A percentile compares a stretch with the other conserved stretches of the same genome.
These are phyloP conservation scores for Aspergillus incahuasiensis DNA, from an alignment of 495 filamentous ascomycete species.

Conservation along the genomic window DNA sequence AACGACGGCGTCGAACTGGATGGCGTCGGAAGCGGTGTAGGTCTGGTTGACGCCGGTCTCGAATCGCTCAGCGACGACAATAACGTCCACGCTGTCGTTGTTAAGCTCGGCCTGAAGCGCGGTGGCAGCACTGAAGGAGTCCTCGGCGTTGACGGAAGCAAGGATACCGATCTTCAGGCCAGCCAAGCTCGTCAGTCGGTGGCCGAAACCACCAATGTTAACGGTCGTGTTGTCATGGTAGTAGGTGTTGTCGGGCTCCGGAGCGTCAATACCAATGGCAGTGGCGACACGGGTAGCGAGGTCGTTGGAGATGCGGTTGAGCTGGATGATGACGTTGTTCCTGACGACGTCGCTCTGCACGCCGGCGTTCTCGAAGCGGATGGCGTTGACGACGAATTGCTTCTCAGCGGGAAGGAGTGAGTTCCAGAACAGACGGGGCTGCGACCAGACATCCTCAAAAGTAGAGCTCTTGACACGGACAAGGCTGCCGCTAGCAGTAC, in stretches of 20 bases:
- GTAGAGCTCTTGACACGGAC: constrained; percentile 57
- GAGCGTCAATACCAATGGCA: constrained; percentile 55
- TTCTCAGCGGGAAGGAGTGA: constrained; percentile 65
- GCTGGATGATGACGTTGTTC: constrained; percentile 59
- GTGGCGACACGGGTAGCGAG: constrained; percentile 61
- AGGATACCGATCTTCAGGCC: constrained; percentile 67
- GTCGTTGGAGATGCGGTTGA: constrained; percentile 68
- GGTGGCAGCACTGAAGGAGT: constrained; percentile 43
- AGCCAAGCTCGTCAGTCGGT: constrained; percentile 54
- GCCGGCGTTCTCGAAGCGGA: constrained; percentile 68
- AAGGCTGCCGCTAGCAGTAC: constrained; percentile 49
- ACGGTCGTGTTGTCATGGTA: constrained; percentile 68
- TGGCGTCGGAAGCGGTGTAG: constrained; percentile 66
- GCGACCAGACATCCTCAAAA: constrained; percentile 72
- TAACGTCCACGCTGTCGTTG: constrained; percentile 46
- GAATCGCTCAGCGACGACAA: constrained; percentile 61
- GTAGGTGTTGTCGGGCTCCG: constrained; percentile 54
- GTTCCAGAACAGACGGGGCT: constrained; percentile 74
- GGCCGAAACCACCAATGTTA: constrained; percentile 57
- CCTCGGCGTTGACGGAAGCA: constrained; percentile 37
- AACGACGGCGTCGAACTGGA: constrained; percentile 66
- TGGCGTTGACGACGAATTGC: constrained; percentile 73
- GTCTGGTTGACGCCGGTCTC: constrained; percentile 57
- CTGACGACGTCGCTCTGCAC: constrained; percentile 50
- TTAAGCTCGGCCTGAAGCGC: constrained; percentile 44